Base-by-base conservation (phyloP, 75 land plant species). In the Azolla pinnata region DNA sequence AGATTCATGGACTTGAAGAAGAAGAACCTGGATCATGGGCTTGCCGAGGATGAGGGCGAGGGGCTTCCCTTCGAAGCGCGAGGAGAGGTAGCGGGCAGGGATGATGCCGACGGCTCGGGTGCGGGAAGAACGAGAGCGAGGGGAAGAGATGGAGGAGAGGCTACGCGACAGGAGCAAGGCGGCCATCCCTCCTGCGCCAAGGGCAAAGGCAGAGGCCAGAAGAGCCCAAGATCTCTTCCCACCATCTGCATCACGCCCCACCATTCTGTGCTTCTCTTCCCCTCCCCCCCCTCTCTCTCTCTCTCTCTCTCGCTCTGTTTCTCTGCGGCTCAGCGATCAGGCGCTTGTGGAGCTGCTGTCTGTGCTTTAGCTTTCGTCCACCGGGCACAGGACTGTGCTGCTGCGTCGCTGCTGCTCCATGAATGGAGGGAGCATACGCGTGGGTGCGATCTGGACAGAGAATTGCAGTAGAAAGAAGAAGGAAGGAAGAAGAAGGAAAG, bases 1-100 rank as follows among this genome's bases (percentile, higher is more conserved):
- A n/a, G n/a, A n/a, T n/a, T n/a, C n/a, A n/a, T n/a, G n/a, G n/a
- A n/a, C n/a, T n/a, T 17, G 17, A 63, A 32, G 29, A 26, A 29
- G 56, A 16, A 9, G 21, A 1, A 91, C 97, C 80, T 91, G 97
- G 73, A 92, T 88, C 98, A 93, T 93, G 62, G 98, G 96, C 74
- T 93, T 93, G 50, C 98, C 98, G 18, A 85, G 73, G 51, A 93
- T 93, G 4, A 53, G 64, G 28, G 82, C 96, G 24, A 93, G 76
- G 49, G 98, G 96, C 64, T 93, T 93, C 49, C 98, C 98, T 52
- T 79, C 64, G 67, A 93, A 93, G 33, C 96, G 80, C 31, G 96
- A 85, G 40, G 98, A 93, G 29, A 82, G 80, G 63, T 72, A 87
- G 8, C 98, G 87, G 31, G 98, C 98, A 1, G 96, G 97, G 52